Base-by-base conservation (phyloP, 1,139 yeast genomes). In the Kurtzmaniella quercitrusa region DNA sequence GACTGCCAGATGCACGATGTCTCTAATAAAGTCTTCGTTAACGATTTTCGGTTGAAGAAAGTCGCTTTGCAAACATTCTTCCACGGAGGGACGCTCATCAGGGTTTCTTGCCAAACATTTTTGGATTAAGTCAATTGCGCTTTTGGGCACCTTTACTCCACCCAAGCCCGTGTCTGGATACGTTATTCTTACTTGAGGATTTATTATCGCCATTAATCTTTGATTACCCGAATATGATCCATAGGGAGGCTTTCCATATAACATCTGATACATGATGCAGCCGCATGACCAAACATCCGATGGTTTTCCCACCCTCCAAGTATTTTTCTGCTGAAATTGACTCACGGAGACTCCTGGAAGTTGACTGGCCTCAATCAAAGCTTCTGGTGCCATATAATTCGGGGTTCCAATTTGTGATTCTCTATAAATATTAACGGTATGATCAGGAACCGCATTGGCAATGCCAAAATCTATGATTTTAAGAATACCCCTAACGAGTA, bases 201-300 rank as follows among this genome's bases (percentile, higher is more conserved):
- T 86, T 76, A 87, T 85, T 33, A 89, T 91, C 1, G 96, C 96
- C 60, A 84, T 70, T 38, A 88, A 71, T 49, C 96, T 70, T 56
- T 87, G 89, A 45, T 85, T 82, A 1, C 95, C 95, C 28, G 82
- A 78, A 53, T 80, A 88, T 1, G 76, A 74, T 0, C 89, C 96
- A 66, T 88, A 91, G 1, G 98, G 98, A 2, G 97, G 94, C 49
- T 76, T 77, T 0, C 97, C 97, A 56, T 93, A 93, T 3, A 91
- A 78, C 96, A 94, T 88, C 63, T 93, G 98, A 63, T 91, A 93
- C 3, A 93, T 73, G 5, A 93, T 93, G 60, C 98, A 89, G 0
- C 98, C 99, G 65, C 96, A 86, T 17, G 98, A 89, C 98, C 98
- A 93, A 11, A 94, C 82, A 66, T 93, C 99, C 1, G 98, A 86